Evolutionary conservation across 768 basidiomycete species (phyloP).

Genomic region (Pulveroboletus ravenelii): DNA sequence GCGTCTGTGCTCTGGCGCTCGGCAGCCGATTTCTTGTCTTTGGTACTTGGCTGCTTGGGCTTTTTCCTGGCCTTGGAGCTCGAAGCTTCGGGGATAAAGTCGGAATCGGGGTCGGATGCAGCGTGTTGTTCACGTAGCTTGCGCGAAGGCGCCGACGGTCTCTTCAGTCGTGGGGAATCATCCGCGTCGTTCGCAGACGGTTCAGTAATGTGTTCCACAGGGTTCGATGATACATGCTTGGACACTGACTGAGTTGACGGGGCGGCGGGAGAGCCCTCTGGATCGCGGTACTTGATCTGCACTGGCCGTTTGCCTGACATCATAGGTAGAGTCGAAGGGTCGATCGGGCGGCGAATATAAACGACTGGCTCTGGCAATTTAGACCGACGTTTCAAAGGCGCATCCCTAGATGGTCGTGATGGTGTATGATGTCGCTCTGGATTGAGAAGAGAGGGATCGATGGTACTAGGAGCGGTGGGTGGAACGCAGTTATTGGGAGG

Average conservation of each 20-base stretch:
- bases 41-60: constrained; percentile 1
- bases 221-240: not conserved
- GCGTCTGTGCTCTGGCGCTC: not conserved
- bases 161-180: not conserved
- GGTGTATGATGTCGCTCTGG: constrained; percentile 3
- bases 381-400: constrained; percentile 5
- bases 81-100: constrained; percentile 10
- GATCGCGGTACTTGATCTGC: constrained; percentile 29
- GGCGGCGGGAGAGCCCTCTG: not conserved
- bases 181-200: not conserved
- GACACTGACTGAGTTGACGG: not conserved
- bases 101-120: constrained; percentile 12
- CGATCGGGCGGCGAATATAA: constrained; percentile 28
- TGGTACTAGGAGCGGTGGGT: constrained; percentile 14
- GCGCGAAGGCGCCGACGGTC: constrained; percentile 12
- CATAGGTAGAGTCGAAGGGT: constrained; percentile 18
- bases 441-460: constrained; percentile 30
- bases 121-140: constrained; percentile 10
- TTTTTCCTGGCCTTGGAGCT: not conserved
- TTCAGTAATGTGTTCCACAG: not conserved
- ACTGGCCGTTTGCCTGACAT: constrained; percentile 22
- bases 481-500: not conserved
- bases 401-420: not conserved
- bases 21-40: not conserved
- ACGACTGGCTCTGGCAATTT: constrained; percentile 25